These are phyloP conservation scores for Scedosporium aurantiacum DNA, from an alignment of 2,329 filamentous ascomycete genomes.

Conservation along the genomic window DNA sequence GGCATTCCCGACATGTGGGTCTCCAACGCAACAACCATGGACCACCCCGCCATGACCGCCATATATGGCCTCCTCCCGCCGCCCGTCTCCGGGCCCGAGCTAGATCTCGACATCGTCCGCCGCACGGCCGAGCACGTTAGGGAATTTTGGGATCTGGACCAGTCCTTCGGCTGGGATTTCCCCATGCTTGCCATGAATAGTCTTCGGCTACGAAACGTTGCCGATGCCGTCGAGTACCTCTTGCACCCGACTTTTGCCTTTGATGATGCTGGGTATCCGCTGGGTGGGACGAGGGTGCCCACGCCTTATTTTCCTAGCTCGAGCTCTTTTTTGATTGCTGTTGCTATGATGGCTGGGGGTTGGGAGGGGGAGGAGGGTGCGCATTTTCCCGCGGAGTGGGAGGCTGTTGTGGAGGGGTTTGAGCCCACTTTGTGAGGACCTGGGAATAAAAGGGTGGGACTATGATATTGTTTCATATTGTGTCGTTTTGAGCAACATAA, in stretches of 20 bases:
- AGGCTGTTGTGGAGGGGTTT: slow-evolving; percentile 37
- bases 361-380: slow-evolving; percentile 38
- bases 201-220: slow-evolving; percentile 26
- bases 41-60: slow-evolving; percentile 31
- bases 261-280: slow-evolving; percentile 44
- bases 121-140: slow-evolving; percentile 28
- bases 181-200: slow-evolving; percentile 33
- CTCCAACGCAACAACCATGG: slow-evolving; percentile 24
- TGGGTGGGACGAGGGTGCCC: slow-evolving; percentile 39
- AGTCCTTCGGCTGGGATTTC: slow-evolving; percentile 33
- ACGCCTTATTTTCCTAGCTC: slow-evolving; percentile 47
- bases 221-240: slow-evolving; percentile 29
- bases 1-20: slow-evolving; percentile 32
- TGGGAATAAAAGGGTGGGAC: neutral
- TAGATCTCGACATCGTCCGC: slow-evolving; percentile 23
- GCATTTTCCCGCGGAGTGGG: slow-evolving; percentile 37
- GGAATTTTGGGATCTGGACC: slow-evolving; percentile 25
- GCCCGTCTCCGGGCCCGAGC: slow-evolving; percentile 20
- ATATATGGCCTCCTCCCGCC: slow-evolving; percentile 32
- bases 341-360: slow-evolving; percentile 46
- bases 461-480: neutral
- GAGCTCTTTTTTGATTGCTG: slow-evolving; percentile 35
- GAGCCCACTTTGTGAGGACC: neutral
- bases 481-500: too few relatives aligned
- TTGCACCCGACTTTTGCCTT: slow-evolving; percentile 40